Percentiles rank a stretch among this genome's conserved stretches.
phyloP scores from a whole-genome alignment of 2,329 filamentous ascomycete genomes.

The Hypoxylon sp. region DNA sequence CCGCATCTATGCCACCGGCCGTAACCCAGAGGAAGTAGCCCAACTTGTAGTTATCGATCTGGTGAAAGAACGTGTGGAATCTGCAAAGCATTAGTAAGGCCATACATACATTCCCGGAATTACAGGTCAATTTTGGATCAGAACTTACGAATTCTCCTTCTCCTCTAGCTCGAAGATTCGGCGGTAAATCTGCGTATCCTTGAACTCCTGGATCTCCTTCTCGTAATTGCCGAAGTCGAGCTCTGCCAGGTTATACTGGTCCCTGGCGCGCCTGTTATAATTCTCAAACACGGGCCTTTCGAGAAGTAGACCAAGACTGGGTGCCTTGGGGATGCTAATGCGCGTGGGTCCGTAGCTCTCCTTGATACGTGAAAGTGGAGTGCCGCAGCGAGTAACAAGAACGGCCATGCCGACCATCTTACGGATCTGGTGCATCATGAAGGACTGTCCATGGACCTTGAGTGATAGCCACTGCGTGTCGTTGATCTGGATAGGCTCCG shows the following conservation, averaged over 20 bases:
- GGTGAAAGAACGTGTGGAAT: constrained; percentile 84
- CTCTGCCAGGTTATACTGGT: constrained; percentile 73
- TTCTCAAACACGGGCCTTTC: constrained; percentile 92
- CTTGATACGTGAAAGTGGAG: constrained; percentile 77
- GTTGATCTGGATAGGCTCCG: constrained; percentile 83
- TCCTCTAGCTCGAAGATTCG: constrained; percentile 93
- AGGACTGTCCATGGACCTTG: constrained; percentile 96
- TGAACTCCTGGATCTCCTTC: constrained; percentile 87
- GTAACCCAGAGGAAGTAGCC: constrained; percentile 83
- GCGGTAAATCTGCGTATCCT: constrained; percentile 91
- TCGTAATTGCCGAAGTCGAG: constrained; percentile 87
- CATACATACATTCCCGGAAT: neutral
- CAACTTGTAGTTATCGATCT: constrained; percentile 80
- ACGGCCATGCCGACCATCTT: constrained; percentile 98
- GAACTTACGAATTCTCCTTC: constrained; percentile 83
- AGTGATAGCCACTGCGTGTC: constrained; percentile 96
- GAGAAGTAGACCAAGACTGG: constrained; percentile 86
- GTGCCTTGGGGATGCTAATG: constrained; percentile 94
- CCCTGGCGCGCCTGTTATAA: constrained; percentile 83
- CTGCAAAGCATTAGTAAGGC: constrained; percentile 58
- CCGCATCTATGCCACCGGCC: constrained; percentile 75
- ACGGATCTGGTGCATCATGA: constrained; percentile 99
- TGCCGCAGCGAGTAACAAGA: constrained; percentile 86
- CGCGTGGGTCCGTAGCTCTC: constrained; percentile 80
- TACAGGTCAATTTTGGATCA: neutral